Evolutionary conservation across 495 filamentous ascomycete species (phyloP).

Genomic region (Penicillium coffeae): DNA sequence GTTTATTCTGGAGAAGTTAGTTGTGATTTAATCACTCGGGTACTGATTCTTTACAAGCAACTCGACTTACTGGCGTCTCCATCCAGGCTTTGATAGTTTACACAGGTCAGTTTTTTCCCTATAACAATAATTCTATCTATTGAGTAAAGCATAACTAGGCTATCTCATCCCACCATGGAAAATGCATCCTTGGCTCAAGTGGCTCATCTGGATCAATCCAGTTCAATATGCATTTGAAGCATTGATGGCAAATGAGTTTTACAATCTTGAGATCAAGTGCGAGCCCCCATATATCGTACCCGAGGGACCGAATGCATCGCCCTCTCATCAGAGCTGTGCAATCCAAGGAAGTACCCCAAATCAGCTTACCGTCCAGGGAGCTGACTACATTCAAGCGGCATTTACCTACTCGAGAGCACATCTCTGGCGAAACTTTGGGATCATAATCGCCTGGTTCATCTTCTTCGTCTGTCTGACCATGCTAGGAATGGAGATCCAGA

Average conservation of each 20-base stretch:
- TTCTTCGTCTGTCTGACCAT: constrained; percentile 54
- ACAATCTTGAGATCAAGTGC: constrained; percentile 44
- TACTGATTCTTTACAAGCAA: constrained; percentile 15
- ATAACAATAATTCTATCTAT: background rate
- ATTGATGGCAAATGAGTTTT: constrained; percentile 58
- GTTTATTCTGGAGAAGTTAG: too few species aligned
- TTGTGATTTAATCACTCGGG: too few species aligned
- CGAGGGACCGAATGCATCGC: constrained; percentile 53
- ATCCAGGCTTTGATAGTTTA: constrained; percentile 70
- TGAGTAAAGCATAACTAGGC: constrained; percentile 35
- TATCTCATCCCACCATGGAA: constrained; percentile 68
- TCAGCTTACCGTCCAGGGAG: constrained; percentile 47
- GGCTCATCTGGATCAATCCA: constrained; percentile 75
- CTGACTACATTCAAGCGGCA: constrained; percentile 48
- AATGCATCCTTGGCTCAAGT: constrained; percentile 80
- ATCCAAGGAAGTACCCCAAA: constrained; percentile 53
- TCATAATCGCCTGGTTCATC: constrained; percentile 54
- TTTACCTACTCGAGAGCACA: constrained; percentile 55
- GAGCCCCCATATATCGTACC: constrained; percentile 57
- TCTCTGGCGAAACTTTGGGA: constrained; percentile 61
- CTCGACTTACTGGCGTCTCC: constrained; percentile 58
- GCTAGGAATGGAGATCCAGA: constrained; percentile 64
- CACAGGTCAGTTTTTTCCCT: constrained; percentile 39
- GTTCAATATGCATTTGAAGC: constrained; percentile 71
- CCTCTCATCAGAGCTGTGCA: constrained; percentile 57